Evolutionary conservation across 768 basidiomycete species (phyloP), one percentile per base, ranked within the genome.

Genomic region (Dentipellis fragilis): DNA sequence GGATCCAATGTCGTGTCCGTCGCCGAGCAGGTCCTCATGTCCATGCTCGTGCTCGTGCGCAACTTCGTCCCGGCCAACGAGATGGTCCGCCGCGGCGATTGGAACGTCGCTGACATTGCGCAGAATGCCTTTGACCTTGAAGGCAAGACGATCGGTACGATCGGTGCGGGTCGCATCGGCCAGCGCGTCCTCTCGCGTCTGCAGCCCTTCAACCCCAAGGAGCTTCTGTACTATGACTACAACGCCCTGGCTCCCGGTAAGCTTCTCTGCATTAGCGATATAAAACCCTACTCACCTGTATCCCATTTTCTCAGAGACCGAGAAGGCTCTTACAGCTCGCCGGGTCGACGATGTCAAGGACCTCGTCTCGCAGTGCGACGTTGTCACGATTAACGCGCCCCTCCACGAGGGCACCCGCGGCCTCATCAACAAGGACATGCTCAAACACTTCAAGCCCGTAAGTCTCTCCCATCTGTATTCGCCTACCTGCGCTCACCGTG

Each of bases 321-420:
- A 63, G 21, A 59, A 66, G 46, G 64, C 67, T 9, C 62, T 72
- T 53, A 61, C 58, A 4, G 71, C 68, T 11, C 64, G 70, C 29
- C 68, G 73, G 11, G 72, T 78, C 22, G 71, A 73, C 19, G 68
- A 70, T 23, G 64, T 76, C 6, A 23, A 53, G 29, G 55, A 59
- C 2, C 52, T 59, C 34, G 55, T 59, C 4, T 56, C 58, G n/a
- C 17, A 65, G 59, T 67, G 66, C 55, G 66, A 67, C 54, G 65
- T 70, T 51, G 60, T 73, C 35, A 71, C 70, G 14, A 62, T 73
- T 69, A 91, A 92, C 75, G 84, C 83, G 68, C 89, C 89, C 5
- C 67, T 76, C 0, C 75, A 76, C 66, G 73, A 74, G 50, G 63
- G 67, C 19, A 73, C 75, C 23, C 61, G 59, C 48, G 71, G 71